Conservation (phyloP, 2,329 filamentous ascomycete genomes). For the Exophiala sp. region DNA sequence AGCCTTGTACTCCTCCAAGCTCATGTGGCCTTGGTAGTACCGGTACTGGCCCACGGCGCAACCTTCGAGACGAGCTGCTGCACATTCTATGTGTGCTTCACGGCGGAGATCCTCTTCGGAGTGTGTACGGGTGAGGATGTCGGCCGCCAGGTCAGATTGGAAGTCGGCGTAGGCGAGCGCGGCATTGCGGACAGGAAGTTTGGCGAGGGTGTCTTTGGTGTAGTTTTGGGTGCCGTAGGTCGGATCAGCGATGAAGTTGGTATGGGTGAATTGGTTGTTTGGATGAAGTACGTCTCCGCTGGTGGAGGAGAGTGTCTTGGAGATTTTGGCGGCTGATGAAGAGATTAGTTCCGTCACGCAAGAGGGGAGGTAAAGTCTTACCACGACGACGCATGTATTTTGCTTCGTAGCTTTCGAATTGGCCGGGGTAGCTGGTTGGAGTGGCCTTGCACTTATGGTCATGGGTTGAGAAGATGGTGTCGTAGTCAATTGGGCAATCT, state of each 20-base stretch:
- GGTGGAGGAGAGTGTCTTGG: background rate
- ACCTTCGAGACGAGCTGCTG: slow-evolving; percentile 23
- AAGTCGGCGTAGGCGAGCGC: slow-evolving; percentile 12
- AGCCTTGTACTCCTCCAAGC: slow-evolving; percentile 24
- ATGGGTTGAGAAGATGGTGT: background rate
- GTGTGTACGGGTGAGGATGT: slow-evolving; percentile 3
- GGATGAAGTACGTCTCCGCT: slow-evolving; percentile 17
- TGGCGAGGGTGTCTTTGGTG: slow-evolving; percentile 6
- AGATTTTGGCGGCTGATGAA: background rate
- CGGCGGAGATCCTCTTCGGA: slow-evolving; percentile 19
- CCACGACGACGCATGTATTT: slow-evolving; percentile 4
- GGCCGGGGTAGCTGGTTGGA: slow-evolving; percentile 16
- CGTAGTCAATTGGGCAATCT: background rate
- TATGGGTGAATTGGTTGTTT: slow-evolving; percentile 20
- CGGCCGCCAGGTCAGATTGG: slow-evolving; percentile 2
- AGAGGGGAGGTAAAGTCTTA: background rate
- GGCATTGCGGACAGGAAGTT: slow-evolving; percentile 8
- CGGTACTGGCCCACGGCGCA: slow-evolving; percentile 24
- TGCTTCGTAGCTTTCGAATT: slow-evolving; percentile 20
- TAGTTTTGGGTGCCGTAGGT: slow-evolving; percentile 13
- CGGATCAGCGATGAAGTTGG: slow-evolving; percentile 18
- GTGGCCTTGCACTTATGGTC: slow-evolving; percentile 4
- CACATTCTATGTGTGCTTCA: slow-evolving; percentile 23
- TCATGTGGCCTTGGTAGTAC: slow-evolving; percentile 27
- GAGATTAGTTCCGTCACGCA: background rate